Conservation (phyloP, 2,329 filamentous ascomycete genomes). For the Ophiostoma sp. region DNA sequence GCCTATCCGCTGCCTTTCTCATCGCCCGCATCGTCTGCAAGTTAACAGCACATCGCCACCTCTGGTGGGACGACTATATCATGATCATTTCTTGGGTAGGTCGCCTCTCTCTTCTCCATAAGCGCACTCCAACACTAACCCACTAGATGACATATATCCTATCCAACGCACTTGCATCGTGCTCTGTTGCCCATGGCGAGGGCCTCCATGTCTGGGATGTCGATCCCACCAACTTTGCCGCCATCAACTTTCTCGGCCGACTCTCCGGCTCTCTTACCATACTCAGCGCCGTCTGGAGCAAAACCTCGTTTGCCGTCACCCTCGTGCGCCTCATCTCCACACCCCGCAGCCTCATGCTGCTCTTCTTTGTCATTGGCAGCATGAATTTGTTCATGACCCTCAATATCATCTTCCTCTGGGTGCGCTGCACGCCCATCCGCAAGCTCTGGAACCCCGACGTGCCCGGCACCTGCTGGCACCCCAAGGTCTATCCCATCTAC, state of each 20-base stretch:
- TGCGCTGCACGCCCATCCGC: not conserved
- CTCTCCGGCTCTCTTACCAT: slow-evolving; percentile 27
- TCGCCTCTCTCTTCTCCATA: no score
- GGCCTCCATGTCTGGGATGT: not conserved
- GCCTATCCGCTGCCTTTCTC: not conserved
- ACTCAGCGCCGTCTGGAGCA: slow-evolving; percentile 34
- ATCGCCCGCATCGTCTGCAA: not conserved
- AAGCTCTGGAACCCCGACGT: not conserved
- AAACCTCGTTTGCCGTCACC: slow-evolving; percentile 38
- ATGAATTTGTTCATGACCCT: not conserved
- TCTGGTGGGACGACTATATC: not conserved
- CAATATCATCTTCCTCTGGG: not conserved
- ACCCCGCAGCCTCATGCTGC: slow-evolving; percentile 28
- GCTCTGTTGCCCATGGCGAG: not conserved
- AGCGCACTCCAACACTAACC: no score
- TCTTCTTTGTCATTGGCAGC: slow-evolving; percentile 19
- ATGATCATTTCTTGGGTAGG: not conserved
- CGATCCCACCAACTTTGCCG: not conserved
- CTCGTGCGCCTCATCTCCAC: slow-evolving; percentile 33
- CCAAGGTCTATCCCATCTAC: not conserved
- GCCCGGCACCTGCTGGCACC: not conserved
- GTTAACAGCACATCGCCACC: not conserved
- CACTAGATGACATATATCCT: no score
- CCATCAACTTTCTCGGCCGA: not conserved
- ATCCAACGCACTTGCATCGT: no score